Base-by-base conservation (phyloP, 495 filamentous ascomycete genomes). In the Penicillium fimorum region DNA sequence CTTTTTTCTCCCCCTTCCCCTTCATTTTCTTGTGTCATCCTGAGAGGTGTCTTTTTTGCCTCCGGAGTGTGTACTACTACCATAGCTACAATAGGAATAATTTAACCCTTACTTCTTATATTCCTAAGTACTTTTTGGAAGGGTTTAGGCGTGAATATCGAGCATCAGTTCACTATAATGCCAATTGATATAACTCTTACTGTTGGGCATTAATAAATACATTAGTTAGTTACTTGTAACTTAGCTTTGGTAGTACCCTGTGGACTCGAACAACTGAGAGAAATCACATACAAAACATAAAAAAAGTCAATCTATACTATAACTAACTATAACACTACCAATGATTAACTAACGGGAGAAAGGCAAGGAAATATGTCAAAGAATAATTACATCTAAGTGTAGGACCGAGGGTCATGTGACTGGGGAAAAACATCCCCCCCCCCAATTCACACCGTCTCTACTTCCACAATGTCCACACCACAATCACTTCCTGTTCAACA, bases 321-420 rank as follows among this genome's bases (percentile, higher is more conserved):
- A n/a, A n/a, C n/a, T n/a, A n/a, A n/a, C n/a, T n/a, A 8, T 29
- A 9, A n/a, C 15, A 47, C n/a, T 29, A 47, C n/a, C 33, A 32
- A 30, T 32, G 24, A 22, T 43, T 43, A 22, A 24, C 5, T 3
- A 43, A 24, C 3, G 4, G 17, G 5, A n/a, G 33, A 37, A 37
- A 17, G n/a, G 2, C n/a, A 15, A 38, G 7, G n/a, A 38, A 33
- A 17, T 38, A 37, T 37, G 15, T 37, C 0, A 8, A 38, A 38
- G 7, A 17, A 17, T 13, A 15, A 15, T 38, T 38, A 3, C 15
- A 8, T 38, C 15, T 2, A 17, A 29, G 24, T 32, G 13, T 37
- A 24, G 1, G 8, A 37, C 30, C 4, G 30, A 35, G 2, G 27
- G 42, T 61, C 58, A 61, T 30, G 54, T 62, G 55, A 62, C 56